Base-by-base conservation (phyloP, 257 asterid species). In the Nicotiana sylvestris region DNA sequence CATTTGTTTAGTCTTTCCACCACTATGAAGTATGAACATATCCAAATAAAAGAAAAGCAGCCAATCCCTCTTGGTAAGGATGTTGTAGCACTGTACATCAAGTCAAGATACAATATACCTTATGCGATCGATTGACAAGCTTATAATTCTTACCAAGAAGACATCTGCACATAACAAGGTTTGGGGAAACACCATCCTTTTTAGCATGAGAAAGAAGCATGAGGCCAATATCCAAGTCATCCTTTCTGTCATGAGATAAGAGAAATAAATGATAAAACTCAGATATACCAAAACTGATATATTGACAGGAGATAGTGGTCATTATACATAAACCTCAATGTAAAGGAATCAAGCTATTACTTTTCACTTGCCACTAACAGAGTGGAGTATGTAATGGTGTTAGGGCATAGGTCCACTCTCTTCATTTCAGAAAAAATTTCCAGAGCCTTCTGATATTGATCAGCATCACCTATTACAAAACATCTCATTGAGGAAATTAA, bases 111-210 rank as follows among this genome's bases (percentile, higher is more conserved):
- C 80, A 49, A 49, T 51, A 57, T 12, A 82, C 18, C 46, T 35
- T 35, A 57, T 15, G 25, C 25, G 18, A 65, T 4, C 12, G 61
- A 39, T 46, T 69, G 46, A 78, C 18, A 33, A 16, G 67, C 77
- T 55, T 60, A 30, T 66, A 82, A 79, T 81, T 86, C 93, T 84
- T 90, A 96, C 99, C 97, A 83, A 92, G 80, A 78, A 96, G 89
- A 87, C 98, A 93, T 68, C 99, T 92, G 86, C 97, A 92, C 93
- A 96, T 94, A 69, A 96, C 93, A 82, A 90, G 97, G 93, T 92
- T 96, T 80, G 92, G 94, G 84, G 92, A 80, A 84, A 93, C 94
- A 64, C 91, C 94, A 85, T 96, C 97, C 88, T 90, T 91, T 88
- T 94, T 96, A 76, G 98, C 95, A 91, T 96, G 89, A 83, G 98